These are phyloP conservation scores for Stachybotrys elegans DNA, from an alignment of 2,329 filamentous ascomycete genomes.

Conservation along the genomic window DNA sequence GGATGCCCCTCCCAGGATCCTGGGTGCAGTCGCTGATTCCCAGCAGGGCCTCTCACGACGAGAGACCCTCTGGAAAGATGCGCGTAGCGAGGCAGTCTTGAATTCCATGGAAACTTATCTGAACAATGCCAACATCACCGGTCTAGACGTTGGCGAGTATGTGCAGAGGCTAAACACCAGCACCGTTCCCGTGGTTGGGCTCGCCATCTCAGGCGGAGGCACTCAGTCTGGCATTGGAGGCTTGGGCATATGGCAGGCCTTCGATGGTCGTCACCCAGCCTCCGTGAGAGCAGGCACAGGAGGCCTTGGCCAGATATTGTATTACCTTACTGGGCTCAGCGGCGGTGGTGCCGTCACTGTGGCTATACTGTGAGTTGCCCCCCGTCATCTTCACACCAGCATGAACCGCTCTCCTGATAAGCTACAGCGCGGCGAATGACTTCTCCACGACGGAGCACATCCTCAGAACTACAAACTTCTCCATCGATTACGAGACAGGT, in stretches of 20 bases:
- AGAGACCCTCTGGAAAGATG: slow-evolving; percentile 15
- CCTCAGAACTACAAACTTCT: slow-evolving; percentile 16
- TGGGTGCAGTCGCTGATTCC: fast-evolving
- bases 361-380: slow-evolving; percentile 12
- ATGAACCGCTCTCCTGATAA: too few relatives aligned
- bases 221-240: slow-evolving; percentile 23
- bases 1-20: fast-evolving
- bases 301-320: slow-evolving; percentile 17
- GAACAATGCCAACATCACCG: slow-evolving; percentile 12
- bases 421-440: slow-evolving; percentile 17
- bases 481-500: slow-evolving; percentile 11
- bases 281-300: slow-evolving; percentile 15
- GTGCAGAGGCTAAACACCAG: slow-evolving; percentile 13
- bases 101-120: slow-evolving; percentile 15
- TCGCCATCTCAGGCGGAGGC: slow-evolving; percentile 20
- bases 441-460: slow-evolving; percentile 15
- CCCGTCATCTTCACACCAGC: fast-evolving
- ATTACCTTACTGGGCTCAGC: slow-evolving; percentile 19
- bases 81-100: slow-evolving; percentile 14
- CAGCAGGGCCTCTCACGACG: slow-evolving; percentile 15
- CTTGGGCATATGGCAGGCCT: slow-evolving; percentile 21
- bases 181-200: slow-evolving; percentile 15
- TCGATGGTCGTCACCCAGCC: slow-evolving; percentile 15
- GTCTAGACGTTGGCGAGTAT: slow-evolving; percentile 15
- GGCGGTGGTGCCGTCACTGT: slow-evolving; percentile 22